These are phyloP conservation scores for Talaromyces sp. DNA, from an alignment of 2,329 filamentous ascomycete genomes.

Conservation along the genomic window DNA sequence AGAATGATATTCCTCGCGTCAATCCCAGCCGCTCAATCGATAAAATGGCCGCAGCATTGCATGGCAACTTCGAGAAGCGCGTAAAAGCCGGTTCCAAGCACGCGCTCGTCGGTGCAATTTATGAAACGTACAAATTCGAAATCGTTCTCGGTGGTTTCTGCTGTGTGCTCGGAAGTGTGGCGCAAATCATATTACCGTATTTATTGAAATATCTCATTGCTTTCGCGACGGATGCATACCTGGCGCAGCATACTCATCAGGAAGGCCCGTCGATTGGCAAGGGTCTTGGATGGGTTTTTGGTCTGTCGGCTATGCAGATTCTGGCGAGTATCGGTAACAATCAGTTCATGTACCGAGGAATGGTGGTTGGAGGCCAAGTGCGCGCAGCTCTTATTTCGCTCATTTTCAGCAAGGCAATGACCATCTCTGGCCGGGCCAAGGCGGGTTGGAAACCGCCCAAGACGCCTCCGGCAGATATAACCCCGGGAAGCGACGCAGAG, in stretches of 20 bases:
- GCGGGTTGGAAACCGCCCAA: conserved; percentile 64
- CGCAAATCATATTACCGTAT: conserved; percentile 76
- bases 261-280: conserved; percentile 64
- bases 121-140: conserved; percentile 77
- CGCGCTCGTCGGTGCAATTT: conserved; percentile 72
- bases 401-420: conserved; percentile 88
- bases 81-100: conserved; percentile 64
- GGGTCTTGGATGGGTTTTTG: conserved; percentile 76
- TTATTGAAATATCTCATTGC: conserved; percentile 79
- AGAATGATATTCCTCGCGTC: conserved; percentile 78
- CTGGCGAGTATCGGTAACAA: conserved; percentile 75
- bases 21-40: conserved; percentile 72
- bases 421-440: conserved; percentile 76
- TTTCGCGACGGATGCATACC: conserved; percentile 74
- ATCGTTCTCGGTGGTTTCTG: conserved; percentile 78
- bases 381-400: conserved; percentile 75
- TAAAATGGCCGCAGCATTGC: conserved; percentile 61
- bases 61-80: conserved; percentile 64
- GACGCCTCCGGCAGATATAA: conserved; percentile 42
- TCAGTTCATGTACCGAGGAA: conserved; percentile 86
- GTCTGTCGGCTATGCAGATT: conserved; percentile 78
- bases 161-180: conserved; percentile 64
- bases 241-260: conserved; percentile 50
- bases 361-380: conserved; percentile 79
- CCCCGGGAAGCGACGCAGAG: conserved; percentile 47